Evolutionary conservation across 768 basidiomycete species (phyloP).

Genomic region (Nevesoporus exiguus): DNA sequence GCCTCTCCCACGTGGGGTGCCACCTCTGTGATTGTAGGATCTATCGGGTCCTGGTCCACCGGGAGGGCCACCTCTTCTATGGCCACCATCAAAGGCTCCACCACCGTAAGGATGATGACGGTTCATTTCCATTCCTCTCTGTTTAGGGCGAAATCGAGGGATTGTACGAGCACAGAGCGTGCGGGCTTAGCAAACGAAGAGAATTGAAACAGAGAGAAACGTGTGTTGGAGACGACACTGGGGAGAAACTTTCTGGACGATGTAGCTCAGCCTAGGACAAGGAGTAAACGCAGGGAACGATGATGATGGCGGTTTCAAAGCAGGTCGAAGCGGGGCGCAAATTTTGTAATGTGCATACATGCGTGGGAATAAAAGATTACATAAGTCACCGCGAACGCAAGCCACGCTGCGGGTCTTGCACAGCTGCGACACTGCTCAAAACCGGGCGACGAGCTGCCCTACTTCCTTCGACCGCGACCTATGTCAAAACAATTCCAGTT

Average conservation of each 20-base stretch:
- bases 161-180: slow-evolving; percentile 25
- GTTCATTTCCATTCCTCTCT: slow-evolving; percentile 55
- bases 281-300: slow-evolving; percentile 23
- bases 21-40: slow-evolving; percentile 62
- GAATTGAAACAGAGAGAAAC: slow-evolving; percentile 17
- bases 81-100: slow-evolving; percentile 55
- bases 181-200: slow-evolving; percentile 24
- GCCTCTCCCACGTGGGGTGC: slow-evolving; percentile 45
- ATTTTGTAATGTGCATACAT: slow-evolving; percentile 27
- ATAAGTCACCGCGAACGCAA: slow-evolving; percentile 20
- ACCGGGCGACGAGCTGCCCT: slow-evolving; percentile 8
- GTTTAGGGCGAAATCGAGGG: slow-evolving; percentile 25
- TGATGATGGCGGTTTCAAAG: slow-evolving; percentile 39
- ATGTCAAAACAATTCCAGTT: slow-evolving; percentile 95
- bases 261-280: slow-evolving; percentile 24
- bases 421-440: background rate
- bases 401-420: slow-evolving; percentile 2
- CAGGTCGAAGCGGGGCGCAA: slow-evolving; percentile 23
- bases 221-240: slow-evolving; percentile 17
- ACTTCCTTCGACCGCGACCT: slow-evolving; percentile 32
- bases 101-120: slow-evolving; percentile 85
- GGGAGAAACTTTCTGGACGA: slow-evolving; percentile 22
- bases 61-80: slow-evolving; percentile 63
- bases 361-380: slow-evolving; percentile 29
- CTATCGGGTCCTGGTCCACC: slow-evolving; percentile 71